These are phyloP conservation scores for Nemania diffusa DNA, from an alignment of 2,329 filamentous ascomycete species.

Conservation along the genomic window DNA sequence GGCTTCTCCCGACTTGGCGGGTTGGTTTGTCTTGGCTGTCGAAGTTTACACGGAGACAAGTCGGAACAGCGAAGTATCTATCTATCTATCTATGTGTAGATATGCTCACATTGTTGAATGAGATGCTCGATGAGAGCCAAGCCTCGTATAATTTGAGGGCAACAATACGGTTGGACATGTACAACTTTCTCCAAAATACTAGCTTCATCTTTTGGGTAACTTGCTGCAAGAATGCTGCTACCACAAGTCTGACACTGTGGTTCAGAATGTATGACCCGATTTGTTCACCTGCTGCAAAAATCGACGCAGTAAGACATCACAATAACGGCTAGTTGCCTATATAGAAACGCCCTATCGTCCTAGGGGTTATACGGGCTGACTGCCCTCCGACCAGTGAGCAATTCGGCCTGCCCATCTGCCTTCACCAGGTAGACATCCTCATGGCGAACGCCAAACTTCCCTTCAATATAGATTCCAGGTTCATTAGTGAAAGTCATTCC, in stretches of 20 bases:
- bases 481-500: slow-evolving; percentile 74
- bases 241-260: background rate
- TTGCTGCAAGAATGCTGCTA: background rate
- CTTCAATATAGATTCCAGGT: slow-evolving; percentile 70
- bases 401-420: slow-evolving; percentile 62
- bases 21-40: background rate
- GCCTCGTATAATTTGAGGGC: background rate
- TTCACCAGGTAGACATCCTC: slow-evolving; percentile 70
- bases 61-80: background rate
- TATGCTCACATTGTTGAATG: background rate
- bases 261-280: background rate
- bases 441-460: slow-evolving; percentile 69
- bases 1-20: slow-evolving; percentile 19
- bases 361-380: slow-evolving; percentile 63
- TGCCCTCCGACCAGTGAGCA: slow-evolving; percentile 65
- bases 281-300: background rate
- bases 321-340: background rate
- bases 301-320: background rate
- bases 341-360: background rate
- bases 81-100: no score
- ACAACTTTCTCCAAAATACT: background rate
- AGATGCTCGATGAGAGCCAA: background rate
- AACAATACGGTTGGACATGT: background rate
- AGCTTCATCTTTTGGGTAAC: background rate
- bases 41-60: background rate